Base-by-base conservation (phyloP, 345 rosid species). In the Euclidium syriacum region DNA sequence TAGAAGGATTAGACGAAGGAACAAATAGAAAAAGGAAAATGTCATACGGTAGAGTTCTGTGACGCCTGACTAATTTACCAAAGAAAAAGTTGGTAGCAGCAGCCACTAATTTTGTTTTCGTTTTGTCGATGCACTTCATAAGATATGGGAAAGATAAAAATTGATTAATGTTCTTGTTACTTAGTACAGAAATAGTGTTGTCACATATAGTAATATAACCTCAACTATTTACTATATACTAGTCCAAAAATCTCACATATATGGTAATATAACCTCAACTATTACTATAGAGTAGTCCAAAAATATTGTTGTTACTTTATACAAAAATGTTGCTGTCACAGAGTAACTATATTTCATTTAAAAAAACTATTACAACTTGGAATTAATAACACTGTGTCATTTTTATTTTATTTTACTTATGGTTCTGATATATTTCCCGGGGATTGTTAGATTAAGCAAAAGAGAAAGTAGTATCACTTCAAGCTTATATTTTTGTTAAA, bases 341-440 rank as follows among this genome's bases (percentile, higher is more conserved):
- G n/a, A n/a, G n/a, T n/a, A n/a, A n/a, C n/a, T n/a, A n/a, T n/a
- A n/a, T n/a, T n/a, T n/a, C n/a, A n/a, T n/a, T n/a, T n/a, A n/a
- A n/a, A n/a, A n/a, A n/a, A n/a, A 51, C 29, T 42, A 40, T 14
- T 26, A n/a, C 69, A 53, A 52, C 35, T 52, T 42, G 61, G 25
- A 53, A 24, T 19, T 27, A 43, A 12, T 24, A 30, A 11, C 27
- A 42, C 42, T 52, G 10, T 53, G 30, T 17, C 23, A 6, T 15
- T 24, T 30, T 30, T 27, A 24, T 16, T 3, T 18, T 27, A 20
- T 5, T 24, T 23, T 10, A 57, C 49, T 57, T 39, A 17, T 40
- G 35, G 30, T 16, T 24, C 10, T 39, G 35, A 5, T 56, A 36
- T 23, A 35, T 19, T 19, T 39, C 27, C 2, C 3, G 50, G 26